Conservation (phyloP, 768 basidiomycete genomes). For the Termitomyces sp. region DNA sequence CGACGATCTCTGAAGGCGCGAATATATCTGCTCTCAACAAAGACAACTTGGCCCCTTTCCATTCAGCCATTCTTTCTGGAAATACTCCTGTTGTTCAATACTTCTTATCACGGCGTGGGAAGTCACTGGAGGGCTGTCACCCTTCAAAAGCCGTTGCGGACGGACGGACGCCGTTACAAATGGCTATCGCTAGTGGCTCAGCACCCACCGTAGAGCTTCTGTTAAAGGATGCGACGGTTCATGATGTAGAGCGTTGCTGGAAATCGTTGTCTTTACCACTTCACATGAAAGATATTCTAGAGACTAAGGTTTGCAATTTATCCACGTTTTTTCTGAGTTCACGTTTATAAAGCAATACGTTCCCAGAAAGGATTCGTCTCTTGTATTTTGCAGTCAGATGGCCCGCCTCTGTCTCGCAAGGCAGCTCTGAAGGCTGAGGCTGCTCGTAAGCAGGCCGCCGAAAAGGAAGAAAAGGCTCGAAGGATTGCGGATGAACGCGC, state of each 20-base stretch:
- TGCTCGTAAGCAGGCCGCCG: conserved; percentile 17
- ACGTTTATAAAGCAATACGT: not conserved
- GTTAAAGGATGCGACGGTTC: conserved; percentile 31
- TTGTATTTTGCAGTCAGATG: conserved; percentile 10
- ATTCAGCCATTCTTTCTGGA: conserved; percentile 26
- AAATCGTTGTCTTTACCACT: conserved; percentile 14
- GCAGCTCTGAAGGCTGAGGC: conserved; percentile 18
- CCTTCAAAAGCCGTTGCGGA: conserved; percentile 29
- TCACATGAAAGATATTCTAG: conserved; percentile 22
- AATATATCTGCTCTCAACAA: conserved; percentile 23
- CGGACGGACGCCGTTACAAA: conserved; percentile 29
- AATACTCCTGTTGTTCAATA: conserved; percentile 26
- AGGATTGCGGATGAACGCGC: conserved; percentile 21
- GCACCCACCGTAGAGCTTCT: conserved; percentile 25
- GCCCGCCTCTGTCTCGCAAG: conserved; percentile 18
- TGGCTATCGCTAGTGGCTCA: conserved; percentile 25
- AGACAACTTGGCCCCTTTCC: conserved; percentile 27
- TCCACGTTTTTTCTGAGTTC: not conserved
- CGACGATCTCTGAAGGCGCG: conserved; percentile 21
- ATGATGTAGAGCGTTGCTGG: conserved; percentile 31
- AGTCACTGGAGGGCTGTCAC: conserved; percentile 25
- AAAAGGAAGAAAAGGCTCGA: conserved; percentile 15
- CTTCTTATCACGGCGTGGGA: conserved; percentile 25
- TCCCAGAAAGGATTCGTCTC: conserved; percentile 29
- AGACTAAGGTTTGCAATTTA: conserved; percentile 22